Conservation (phyloP, 352 stramenopile species). For the Pythium pyrilobum region DNA sequence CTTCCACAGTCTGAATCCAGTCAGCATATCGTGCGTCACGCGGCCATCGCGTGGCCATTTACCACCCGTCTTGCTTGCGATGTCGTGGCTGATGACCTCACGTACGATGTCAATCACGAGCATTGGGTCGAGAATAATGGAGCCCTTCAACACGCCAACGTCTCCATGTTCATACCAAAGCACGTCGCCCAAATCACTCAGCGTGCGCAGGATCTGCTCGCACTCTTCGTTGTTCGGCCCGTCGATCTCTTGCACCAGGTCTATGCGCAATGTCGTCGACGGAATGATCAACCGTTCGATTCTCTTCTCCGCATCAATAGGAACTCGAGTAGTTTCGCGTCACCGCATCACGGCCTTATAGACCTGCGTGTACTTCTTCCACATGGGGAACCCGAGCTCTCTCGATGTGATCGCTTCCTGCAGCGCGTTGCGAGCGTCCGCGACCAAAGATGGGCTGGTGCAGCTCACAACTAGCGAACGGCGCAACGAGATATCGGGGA, state of each 20-base stretch:
- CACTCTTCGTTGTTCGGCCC: neutral
- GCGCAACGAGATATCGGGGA: neutral
- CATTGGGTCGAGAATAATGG: constrained; percentile 15
- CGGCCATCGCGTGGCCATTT: neutral
- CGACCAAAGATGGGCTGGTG: neutral
- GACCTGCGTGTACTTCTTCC: constrained; percentile 7
- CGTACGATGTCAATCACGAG: constrained; percentile 27
- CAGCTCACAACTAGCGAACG: no score
- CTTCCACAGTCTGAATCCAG: constrained; percentile 7
- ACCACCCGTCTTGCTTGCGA: neutral
- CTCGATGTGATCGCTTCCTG: neutral
- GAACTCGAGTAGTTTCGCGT: neutral
- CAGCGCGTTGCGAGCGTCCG: neutral
- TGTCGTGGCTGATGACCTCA: constrained; percentile 13
- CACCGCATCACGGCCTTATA: neutral
- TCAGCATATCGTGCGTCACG: constrained; percentile 6
- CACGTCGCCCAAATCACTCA: constrained; percentile 18
- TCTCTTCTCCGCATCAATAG: neutral
- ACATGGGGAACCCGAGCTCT: constrained; percentile 8
- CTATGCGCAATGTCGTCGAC: neutral
- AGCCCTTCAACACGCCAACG: constrained; percentile 5
- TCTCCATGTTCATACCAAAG: constrained; percentile 15
- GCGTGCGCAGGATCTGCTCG: constrained; percentile 10
- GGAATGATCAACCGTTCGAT: constrained; percentile 3
- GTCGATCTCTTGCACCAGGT: constrained; percentile 6